Evolutionary conservation across 352 stramenopile species (phyloP).

Genomic region (Phytophthora nicotianae): DNA sequence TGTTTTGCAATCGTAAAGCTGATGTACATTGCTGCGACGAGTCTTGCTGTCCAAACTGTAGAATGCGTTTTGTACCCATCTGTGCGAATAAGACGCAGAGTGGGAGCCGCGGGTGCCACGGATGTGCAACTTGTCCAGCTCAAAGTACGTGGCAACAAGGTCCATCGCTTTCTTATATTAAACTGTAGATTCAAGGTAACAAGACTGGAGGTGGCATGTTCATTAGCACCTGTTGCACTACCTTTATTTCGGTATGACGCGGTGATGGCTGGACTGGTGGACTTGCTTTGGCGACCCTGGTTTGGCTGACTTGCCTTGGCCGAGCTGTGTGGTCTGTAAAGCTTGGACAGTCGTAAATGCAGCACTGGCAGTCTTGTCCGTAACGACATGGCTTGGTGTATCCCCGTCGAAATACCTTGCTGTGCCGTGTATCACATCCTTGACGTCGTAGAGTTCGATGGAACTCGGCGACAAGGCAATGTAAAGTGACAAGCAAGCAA

Average conservation of each 20-base stretch:
- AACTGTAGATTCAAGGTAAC: background rate
- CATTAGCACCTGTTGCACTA: conserved; percentile 29
- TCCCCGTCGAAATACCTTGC: conserved; percentile 1
- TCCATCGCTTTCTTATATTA: no score
- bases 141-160: no score
- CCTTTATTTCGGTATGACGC: conserved; percentile 24
- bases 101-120: conserved; percentile 20
- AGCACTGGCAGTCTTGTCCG: background rate
- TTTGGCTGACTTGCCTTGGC: conserved; percentile 27
- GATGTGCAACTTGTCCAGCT: conserved; percentile 11
- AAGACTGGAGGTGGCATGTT: conserved; percentile 9
- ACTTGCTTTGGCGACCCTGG: conserved; percentile 19
- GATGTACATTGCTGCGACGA: background rate
- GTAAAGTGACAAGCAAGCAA: conserved; percentile 22
- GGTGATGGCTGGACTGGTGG: background rate
- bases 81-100: conserved; percentile 26
- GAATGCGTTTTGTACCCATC: conserved; percentile 17
- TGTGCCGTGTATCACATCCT: conserved; percentile 11
- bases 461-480: conserved; percentile 22
- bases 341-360: background rate
- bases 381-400: conserved; percentile 4
- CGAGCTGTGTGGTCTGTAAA: background rate
- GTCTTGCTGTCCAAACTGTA: conserved; percentile 1
- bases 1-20: background rate
- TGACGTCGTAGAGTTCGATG: conserved; percentile 7